phyloP scores from a whole-genome alignment of 2,329 filamentous ascomycete species.

The Botrytis galanthina region DNA sequence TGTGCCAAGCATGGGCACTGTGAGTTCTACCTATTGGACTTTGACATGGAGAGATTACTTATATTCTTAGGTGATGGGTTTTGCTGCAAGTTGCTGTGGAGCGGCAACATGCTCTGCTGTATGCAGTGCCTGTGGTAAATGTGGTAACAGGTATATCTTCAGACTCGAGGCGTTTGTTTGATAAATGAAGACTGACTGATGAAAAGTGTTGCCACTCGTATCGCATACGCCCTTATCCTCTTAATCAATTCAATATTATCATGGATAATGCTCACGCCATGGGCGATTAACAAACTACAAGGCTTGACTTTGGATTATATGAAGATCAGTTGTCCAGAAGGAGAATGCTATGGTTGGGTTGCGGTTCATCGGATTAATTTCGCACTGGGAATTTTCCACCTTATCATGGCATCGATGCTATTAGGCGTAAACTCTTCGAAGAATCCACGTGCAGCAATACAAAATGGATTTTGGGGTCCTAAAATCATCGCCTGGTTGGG shows the following conservation, averaged over 20 bases:
- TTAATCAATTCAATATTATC: constrained; percentile 95
- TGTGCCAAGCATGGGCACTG: constrained; percentile 79
- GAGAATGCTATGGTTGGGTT: constrained; percentile 91
- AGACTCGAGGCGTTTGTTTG: not conserved
- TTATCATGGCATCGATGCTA: constrained; percentile 78
- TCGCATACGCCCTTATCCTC: constrained; percentile 92
- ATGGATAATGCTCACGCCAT: constrained; percentile 99
- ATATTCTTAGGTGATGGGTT: constrained; percentile 62
- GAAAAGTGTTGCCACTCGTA: constrained; percentile 85
- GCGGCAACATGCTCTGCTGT: constrained; percentile 95
- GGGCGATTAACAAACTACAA: constrained; percentile 95
- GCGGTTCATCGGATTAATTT: constrained; percentile 98
- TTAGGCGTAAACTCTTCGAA: constrained; percentile 85
- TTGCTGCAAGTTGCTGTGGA: constrained; percentile 88
- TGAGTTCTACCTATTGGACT: constrained; percentile 51
- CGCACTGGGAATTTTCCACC: constrained; percentile 89
- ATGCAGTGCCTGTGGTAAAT: constrained; percentile 94
- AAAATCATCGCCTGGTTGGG: constrained; percentile 88
- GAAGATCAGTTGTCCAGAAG: constrained; percentile 86
- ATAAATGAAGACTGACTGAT: constrained; percentile 22
- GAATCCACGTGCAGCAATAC: constrained; percentile 80
- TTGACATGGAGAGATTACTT: constrained; percentile 25
- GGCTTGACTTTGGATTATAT: constrained; percentile 93
- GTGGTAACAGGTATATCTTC: constrained; percentile 75
- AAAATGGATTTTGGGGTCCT: constrained; percentile 99